Percentiles rank a stretch among this genome's conserved stretches.
These are phyloP conservation scores for Mycena metata DNA, from an alignment of 768 basidiomycete genomes.

Conservation along the genomic window DNA sequence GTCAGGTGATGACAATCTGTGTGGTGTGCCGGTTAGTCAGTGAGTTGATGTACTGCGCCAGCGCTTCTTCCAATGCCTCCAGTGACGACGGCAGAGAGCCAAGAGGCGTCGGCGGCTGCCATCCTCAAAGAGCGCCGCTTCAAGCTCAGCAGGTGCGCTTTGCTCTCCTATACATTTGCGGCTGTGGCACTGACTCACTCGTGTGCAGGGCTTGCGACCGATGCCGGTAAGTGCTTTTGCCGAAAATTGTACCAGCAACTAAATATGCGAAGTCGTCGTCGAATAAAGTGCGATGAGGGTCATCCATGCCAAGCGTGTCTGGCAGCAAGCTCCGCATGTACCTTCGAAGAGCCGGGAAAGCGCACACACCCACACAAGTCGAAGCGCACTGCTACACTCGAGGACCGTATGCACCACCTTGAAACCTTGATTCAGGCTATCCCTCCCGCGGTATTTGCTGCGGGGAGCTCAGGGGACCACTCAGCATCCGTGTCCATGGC, in stretches of 20 bases:
- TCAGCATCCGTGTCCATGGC: conserved; percentile 50
- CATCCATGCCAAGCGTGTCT: conserved; percentile 91
- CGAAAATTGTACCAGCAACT: not conserved
- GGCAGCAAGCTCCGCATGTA: conserved; percentile 85
- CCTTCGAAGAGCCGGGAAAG: conserved; percentile 91
- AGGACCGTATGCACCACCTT: conserved; percentile 90
- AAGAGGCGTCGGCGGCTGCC: conserved; percentile 57
- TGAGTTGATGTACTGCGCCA: not conserved
- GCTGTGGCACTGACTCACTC: conserved; percentile 26
- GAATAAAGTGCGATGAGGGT: conserved; percentile 92
- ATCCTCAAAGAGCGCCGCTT: conserved; percentile 86
- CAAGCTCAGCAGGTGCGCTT: conserved; percentile 84
- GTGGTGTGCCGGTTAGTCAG: not conserved
- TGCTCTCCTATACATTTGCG: conserved; percentile 9
- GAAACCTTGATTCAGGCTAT: conserved; percentile 89
- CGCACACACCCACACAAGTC: conserved; percentile 90
- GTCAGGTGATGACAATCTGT: too few species aligned
- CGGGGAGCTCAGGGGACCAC: conserved; percentile 59
- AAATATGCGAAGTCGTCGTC: conserved; percentile 68
- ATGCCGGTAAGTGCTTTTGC: conserved; percentile 74
- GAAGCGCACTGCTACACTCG: conserved; percentile 88
- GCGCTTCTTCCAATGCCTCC: conserved; percentile 57
- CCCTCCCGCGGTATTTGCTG: conserved; percentile 83
- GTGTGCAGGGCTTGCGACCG: conserved; percentile 86
- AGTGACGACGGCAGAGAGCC: conserved; percentile 60